These are phyloP conservation scores for Canna indica DNA, from an alignment of 176 grass and related monocot genomes.

Conservation along the genomic window DNA sequence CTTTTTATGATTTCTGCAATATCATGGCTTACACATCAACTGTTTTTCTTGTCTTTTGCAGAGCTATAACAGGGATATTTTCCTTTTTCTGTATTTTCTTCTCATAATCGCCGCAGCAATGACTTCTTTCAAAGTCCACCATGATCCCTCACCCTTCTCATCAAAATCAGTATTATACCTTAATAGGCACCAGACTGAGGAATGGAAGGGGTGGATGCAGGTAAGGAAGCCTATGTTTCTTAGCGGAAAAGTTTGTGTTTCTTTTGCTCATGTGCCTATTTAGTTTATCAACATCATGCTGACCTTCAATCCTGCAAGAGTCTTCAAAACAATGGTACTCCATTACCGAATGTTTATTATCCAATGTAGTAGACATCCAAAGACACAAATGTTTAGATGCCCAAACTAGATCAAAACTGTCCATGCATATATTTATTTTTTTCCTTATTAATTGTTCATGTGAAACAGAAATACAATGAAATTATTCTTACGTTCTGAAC, in stretches of 20 bases:
- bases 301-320: background rate
- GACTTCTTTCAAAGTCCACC: conserved; percentile 19
- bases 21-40: background rate
- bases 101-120: conserved; percentile 28
- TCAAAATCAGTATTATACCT: conserved; percentile 12
- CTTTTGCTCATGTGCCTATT: background rate
- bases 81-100: conserved; percentile 26
- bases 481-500: background rate
- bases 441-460: background rate
- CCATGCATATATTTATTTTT: background rate
- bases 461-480: background rate
- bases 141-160: conserved; percentile 9
- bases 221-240: background rate
- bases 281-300: background rate
- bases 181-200: conserved; percentile 27
- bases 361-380: background rate
- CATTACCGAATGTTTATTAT: background rate
- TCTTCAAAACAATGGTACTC: background rate
- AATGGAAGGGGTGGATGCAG: conserved; percentile 34
- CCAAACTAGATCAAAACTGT: background rate
- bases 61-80: conserved; percentile 23
- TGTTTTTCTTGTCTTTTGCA: conserved; percentile 3
- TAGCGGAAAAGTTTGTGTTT: background rate
- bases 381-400: background rate
- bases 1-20: background rate